A percentile compares a stretch with the other conserved stretches of the same genome.
Evolutionary conservation across 73 alveolate genomes (phyloP).

Genomic region (Paramecium biaurelia): DNA sequence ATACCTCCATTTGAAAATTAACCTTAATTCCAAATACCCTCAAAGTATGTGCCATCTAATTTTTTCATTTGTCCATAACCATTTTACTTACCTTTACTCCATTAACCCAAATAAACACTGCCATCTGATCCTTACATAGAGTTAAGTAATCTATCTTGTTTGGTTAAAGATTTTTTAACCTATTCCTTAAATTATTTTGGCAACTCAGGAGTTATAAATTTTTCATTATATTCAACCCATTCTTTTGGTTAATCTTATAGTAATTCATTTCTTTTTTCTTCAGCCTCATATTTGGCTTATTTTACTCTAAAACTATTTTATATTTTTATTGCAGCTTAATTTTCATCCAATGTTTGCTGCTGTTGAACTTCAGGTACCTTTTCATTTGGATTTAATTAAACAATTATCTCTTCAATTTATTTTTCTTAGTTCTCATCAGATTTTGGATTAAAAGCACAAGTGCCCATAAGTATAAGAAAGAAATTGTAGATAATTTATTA

Average conservation of each 20-base stretch:
- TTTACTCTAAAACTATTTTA: background rate
- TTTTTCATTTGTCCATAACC: background rate
- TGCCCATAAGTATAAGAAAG: background rate
- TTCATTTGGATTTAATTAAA: background rate
- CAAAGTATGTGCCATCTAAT: background rate
- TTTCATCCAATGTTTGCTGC: background rate
- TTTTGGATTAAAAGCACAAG: background rate
- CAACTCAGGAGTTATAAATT: background rate
- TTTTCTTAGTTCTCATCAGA: background rate
- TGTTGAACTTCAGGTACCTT: background rate
- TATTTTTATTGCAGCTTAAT: background rate
- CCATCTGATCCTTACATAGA: background rate
- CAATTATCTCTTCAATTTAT: background rate
- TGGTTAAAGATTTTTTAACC: background rate
- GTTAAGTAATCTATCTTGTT: background rate
- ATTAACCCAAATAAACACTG: background rate
- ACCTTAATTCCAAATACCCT: background rate
- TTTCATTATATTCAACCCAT: background rate
- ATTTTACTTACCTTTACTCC: constrained; percentile 49
- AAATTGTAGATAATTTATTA: background rate
- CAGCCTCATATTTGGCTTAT: background rate
- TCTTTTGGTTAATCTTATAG: background rate
- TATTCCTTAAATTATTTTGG: background rate
- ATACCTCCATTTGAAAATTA: background rate
- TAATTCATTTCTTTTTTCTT: background rate